These are phyloP conservation scores for Rhizomucor pusillus DNA, from an alignment of 371 early-diverging fungal species.

Conservation along the genomic window DNA sequence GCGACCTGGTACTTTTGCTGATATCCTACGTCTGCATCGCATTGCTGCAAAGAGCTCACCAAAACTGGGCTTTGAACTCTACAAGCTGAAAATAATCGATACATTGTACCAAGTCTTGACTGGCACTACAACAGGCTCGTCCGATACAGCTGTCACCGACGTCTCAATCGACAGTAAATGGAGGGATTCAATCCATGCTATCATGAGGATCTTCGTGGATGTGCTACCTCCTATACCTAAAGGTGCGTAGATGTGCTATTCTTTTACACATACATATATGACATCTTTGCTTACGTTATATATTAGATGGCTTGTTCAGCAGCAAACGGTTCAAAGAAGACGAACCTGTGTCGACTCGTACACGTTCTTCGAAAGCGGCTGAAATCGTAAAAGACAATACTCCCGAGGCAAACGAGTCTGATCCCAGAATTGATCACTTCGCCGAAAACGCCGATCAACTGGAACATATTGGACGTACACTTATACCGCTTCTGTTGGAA, in stretches of 20 bases:
- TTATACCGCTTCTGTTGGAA: conserved; percentile 58
- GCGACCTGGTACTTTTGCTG: conserved; percentile 54
- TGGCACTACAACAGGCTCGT: conserved; percentile 22
- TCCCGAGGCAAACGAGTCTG: conserved; percentile 13
- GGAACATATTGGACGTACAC: conserved; percentile 35
- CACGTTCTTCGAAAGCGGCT: conserved; percentile 15
- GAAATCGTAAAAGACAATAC: conserved; percentile 4
- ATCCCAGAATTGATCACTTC: conserved; percentile 41
- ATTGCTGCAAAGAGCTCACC: conserved; percentile 63
- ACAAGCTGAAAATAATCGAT: conserved; percentile 56
- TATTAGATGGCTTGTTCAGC: conserved; percentile 30
- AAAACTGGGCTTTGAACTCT: conserved; percentile 48
- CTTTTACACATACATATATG: not conserved
- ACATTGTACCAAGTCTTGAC: conserved; percentile 60
- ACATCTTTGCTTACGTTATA: not conserved
- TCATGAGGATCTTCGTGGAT: conserved; percentile 47
- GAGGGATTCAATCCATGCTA: conserved; percentile 37
- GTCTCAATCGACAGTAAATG: conserved; percentile 38
- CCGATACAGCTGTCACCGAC: conserved; percentile 9
- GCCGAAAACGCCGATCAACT: conserved; percentile 36
- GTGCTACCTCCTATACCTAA: conserved; percentile 68
- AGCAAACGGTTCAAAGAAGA: conserved; percentile 30
- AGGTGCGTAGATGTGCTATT: conserved; percentile 19
- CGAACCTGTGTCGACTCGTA: conserved; percentile 19
- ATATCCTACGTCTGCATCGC: conserved; percentile 61